Evolutionary conservation across 176 grass and related monocot species (phyloP).

Genomic region (Raddia guianensis): DNA sequence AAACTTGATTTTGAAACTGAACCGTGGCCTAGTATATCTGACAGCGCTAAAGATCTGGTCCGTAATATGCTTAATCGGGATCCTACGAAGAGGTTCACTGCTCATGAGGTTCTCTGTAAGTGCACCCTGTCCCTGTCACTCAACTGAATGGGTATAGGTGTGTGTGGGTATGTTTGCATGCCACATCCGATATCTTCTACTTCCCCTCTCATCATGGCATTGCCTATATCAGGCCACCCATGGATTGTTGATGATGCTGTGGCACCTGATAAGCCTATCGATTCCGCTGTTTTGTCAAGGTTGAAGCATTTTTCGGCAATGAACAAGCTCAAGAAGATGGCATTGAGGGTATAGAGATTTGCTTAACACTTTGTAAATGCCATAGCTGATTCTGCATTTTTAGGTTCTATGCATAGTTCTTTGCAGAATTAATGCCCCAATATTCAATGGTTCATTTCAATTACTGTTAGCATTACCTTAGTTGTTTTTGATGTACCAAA

Average conservation of each 20-base stretch:
- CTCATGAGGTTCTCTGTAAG: slow-evolving; percentile 99
- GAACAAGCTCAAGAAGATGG: slow-evolving; percentile 99
- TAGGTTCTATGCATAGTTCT: slow-evolving; percentile 7
- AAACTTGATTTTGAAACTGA: slow-evolving; percentile 97
- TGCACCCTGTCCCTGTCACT: slow-evolving; percentile 3
- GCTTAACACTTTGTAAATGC: background rate
- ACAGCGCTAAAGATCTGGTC: slow-evolving; percentile 92
- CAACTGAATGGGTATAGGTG: background rate
- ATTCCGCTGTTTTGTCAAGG: slow-evolving; percentile 98
- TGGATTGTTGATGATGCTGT: slow-evolving; percentile 98
- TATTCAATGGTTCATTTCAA: slow-evolving; percentile 5
- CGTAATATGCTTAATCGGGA: slow-evolving; percentile 90
- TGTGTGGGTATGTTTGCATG: background rate
- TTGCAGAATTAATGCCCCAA: slow-evolving; percentile 3
- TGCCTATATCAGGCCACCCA: slow-evolving; percentile 73
- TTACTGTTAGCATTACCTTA: slow-evolving; percentile 15
- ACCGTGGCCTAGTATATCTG: slow-evolving; percentile 94
- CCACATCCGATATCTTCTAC: slow-evolving; percentile 16
- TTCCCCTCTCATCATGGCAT: slow-evolving; percentile 20
- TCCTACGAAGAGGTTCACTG: slow-evolving; percentile 72
- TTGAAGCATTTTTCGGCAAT: slow-evolving; percentile 98
- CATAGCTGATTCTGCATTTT: slow-evolving; percentile 26
- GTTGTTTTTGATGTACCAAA: slow-evolving; percentile 28
- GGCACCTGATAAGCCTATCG: slow-evolving; percentile 93
- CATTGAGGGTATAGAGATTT: slow-evolving; percentile 70